Conservation (phyloP, 345 rosid species). For the Reutealis trisperma region DNA sequence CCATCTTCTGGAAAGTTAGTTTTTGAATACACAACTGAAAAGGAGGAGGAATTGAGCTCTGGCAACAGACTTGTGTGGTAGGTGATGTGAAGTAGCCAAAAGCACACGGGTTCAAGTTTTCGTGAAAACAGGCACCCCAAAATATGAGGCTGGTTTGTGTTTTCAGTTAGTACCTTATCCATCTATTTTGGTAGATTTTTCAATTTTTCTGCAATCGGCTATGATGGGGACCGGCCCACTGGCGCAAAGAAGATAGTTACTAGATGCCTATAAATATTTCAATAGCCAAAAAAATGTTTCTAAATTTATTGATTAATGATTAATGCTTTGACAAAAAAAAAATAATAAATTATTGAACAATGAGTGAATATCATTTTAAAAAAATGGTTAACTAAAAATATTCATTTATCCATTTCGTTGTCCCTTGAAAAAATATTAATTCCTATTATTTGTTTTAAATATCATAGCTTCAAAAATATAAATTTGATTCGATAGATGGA, state of each 20-base stretch:
- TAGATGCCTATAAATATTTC: neutral
- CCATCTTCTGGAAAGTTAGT: constrained; percentile 37
- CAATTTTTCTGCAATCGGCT: neutral
- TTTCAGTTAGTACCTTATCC: constrained; percentile 23
- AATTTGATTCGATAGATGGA: no score
- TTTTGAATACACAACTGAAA: neutral
- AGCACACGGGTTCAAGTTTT: constrained; percentile 12
- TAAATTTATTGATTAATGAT: no score
- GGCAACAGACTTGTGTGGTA: neutral
- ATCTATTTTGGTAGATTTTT: neutral
- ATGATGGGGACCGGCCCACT: neutral
- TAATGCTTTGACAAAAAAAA: no score
- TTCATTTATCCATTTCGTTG: no score
- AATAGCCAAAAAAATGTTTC: no score
- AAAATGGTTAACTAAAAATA: no score
- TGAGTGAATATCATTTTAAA: no score
- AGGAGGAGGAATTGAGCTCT: neutral
- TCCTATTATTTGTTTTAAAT: no score
- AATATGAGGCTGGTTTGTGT: constrained; percentile 27
- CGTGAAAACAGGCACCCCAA: neutral
- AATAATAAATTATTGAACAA: no score
- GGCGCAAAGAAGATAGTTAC: neutral
- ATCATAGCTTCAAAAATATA: no score
- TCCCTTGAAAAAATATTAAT: no score
- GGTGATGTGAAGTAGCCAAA: constrained; percentile 13